Base-by-base conservation (phyloP, 805 yeast species). In the Lipomyces spencermartinsiae region DNA sequence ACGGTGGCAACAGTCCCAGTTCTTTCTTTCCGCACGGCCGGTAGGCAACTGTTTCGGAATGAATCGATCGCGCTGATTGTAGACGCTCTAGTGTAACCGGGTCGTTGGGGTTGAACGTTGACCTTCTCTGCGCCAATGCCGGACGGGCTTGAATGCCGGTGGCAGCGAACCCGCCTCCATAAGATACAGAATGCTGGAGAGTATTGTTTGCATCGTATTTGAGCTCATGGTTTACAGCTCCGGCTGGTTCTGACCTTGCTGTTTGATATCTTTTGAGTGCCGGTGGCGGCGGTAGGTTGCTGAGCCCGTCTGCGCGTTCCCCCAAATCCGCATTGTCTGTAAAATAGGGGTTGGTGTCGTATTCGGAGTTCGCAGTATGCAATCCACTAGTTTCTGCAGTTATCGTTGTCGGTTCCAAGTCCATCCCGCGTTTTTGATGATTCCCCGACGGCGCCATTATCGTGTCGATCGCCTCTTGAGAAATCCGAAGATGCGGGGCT, bases 51-150 rank as follows among this genome's bases (percentile, higher is more conserved):
- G 64, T 69, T 57, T 67, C 67, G 31, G 56, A 35, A 19, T 61
- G 61, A 53, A 69, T 66, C 8, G 72, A 67, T 31, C 34, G 51
- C 55, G 64, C 67, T 25, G 70, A 57, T 61, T 39, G 43, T 35
- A 63, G 59, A 19, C 70, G 65, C 55, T 59, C 56, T 19, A 66
- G 59, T 51, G 63, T 25, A 14, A 33, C 61, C 34, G 63, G 62
- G 58, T 65, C 69, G 53, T 65, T 53, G 31, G 29, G 56, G 29
- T 29, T 53, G 31, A 43, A 43, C 5, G 49, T 16, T 43, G 49
- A 43, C 5, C 49, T 14, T 43, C 49, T n/a, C 49, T 43, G 22
- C 16, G 9, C 19, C 49, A 43, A 4, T 5, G 22, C 2, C 9
- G 22, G 22, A 14, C 49, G n/a, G 49, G 1, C 7, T 43, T 8